A percentile compares a stretch with the other conserved stretches of the same genome.
Evolutionary conservation across 1,139 yeast genomes (phyloP).

Genomic region (Blastobotrys raffinosifermentans): DNA sequence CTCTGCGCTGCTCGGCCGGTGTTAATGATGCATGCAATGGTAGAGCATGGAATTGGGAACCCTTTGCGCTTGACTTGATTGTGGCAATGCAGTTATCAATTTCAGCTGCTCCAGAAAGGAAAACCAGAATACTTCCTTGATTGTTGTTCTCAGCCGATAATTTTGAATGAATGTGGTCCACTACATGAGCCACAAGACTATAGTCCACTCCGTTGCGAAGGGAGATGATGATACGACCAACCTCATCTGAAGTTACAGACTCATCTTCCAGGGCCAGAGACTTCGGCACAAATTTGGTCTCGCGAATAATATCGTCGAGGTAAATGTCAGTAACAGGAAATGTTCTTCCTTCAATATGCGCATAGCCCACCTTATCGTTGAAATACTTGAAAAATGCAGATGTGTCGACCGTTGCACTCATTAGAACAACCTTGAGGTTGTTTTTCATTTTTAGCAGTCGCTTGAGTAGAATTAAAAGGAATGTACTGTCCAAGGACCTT

Average conservation of each 20-base stretch:
- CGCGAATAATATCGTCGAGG: conserved; percentile 56
- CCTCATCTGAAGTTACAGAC: conserved; percentile 18
- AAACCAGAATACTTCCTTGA: conserved; percentile 72
- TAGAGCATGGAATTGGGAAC: conserved; percentile 36
- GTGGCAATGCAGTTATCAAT: conserved; percentile 54
- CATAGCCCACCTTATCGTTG: conserved; percentile 32
- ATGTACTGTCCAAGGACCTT: conserved; percentile 85
- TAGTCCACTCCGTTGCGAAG: conserved; percentile 53
- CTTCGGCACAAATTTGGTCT: conserved; percentile 36
- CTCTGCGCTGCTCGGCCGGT: conserved; percentile 73
- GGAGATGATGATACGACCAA: conserved; percentile 34
- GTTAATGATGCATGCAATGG: conserved; percentile 87
- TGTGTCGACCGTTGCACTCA: conserved; percentile 92
- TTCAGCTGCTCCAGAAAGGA: conserved; percentile 88
- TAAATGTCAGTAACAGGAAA: conserved; percentile 79
- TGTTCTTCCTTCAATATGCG: conserved; percentile 86
- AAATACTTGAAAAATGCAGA: conserved; percentile 65
- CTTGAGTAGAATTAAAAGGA: conserved; percentile 71
- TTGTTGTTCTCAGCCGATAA: conserved; percentile 33
- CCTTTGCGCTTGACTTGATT: conserved; percentile 23
- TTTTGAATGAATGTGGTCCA: conserved; percentile 44
- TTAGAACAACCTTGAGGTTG: conserved; percentile 61
- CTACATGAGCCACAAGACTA: conserved; percentile 57
- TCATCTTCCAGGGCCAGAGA: conserved; percentile 24
- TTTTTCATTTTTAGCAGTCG: conserved; percentile 31